Evolutionary conservation across 371 early-diverging fungal genomes (phyloP), one percentile per base, ranked within the genome.

Genomic region (Mucor circinelloides): DNA sequence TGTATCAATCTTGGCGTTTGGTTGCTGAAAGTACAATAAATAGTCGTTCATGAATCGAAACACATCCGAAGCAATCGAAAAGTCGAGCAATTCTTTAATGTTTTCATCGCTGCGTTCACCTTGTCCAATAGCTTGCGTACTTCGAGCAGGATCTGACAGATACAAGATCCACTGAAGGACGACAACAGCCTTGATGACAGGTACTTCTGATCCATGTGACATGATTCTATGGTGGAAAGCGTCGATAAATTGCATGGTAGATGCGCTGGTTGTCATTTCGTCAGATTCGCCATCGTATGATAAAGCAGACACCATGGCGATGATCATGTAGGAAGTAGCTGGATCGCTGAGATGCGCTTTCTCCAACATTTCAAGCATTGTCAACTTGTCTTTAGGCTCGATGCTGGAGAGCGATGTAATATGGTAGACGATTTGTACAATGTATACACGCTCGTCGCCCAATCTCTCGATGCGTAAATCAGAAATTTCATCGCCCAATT

Each of bases 1-100:
- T 8, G 82, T 77, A 36, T 80, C 76, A 50, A 73, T 81, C 8
- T 40, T 46, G 1, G 73, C 63, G 67, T 71, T 70, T 23, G 72
- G 62, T 32, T 74, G 75, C 54, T 87, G 84, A 62, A 89, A 91
- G 10, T 88, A 84, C 7, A 93, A 75, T 40, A 93, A 62, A 63
- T 89, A 88, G 44, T 89, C 83, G 42, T 83, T 84, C 56, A 90
- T 87, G 74, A 93, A 95, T 50, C 81, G 77, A 64, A 93, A 93
- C 0, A 88, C 90, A 44, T 87, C 80, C 21, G 69, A 65, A 2
- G 34, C 54, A 15, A 92, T 79, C 0, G 89, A 86, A 25, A 73
- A 75, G 55, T 91, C 87, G 1, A 91, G 77, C 27, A 89, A 75
- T 34, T 81, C 63, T 57, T 89, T 85, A 8, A 90, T 76, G 6